These are phyloP conservation scores for Cadophora luteo-olivacea DNA, from an alignment of 2,329 filamentous ascomycete species.

Conservation along the genomic window DNA sequence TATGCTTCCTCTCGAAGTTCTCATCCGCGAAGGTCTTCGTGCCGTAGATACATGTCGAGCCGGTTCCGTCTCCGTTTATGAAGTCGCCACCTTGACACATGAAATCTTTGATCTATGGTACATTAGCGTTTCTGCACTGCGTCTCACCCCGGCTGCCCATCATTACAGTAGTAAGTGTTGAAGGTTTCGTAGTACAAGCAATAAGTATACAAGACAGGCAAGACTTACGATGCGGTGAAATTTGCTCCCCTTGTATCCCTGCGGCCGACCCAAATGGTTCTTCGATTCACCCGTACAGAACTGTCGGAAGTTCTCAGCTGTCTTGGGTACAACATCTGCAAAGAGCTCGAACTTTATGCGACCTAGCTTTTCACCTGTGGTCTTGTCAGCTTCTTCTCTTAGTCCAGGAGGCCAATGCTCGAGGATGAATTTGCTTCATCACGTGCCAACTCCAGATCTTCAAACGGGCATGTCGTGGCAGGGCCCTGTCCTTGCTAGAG, in stretches of 20 bases:
- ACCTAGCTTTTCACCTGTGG: conserved; percentile 81
- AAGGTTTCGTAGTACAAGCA: too few species aligned
- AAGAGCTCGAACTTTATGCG: conserved; percentile 92
- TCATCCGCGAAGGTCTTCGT: conserved; percentile 87
- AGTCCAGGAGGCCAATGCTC: neutral
- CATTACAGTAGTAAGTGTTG: too few species aligned
- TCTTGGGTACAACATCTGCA: conserved; percentile 81
- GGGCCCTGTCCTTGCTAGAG: too few species aligned
- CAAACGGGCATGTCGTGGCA: neutral
- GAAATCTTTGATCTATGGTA: conserved; percentile 82
- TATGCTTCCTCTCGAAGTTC: conserved; percentile 83
- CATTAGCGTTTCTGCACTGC: neutral
- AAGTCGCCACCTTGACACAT: conserved; percentile 99
- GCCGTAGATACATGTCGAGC: conserved; percentile 87
- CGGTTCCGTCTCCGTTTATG: conserved; percentile 89
- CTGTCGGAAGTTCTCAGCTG: conserved; percentile 95
- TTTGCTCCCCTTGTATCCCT: conserved; percentile 93
- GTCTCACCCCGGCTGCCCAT: neutral
- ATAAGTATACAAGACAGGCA: neutral
- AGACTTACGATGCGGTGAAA: conserved; percentile 87
- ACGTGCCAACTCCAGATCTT: conserved; percentile 36
- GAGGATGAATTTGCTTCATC: conserved; percentile 17
- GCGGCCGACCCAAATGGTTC: conserved; percentile 75
- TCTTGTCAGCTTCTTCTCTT: neutral
- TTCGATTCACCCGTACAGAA: conserved; percentile 96